These are phyloP conservation scores for Phialocephala subalpina DNA, from an alignment of 2,329 filamentous ascomycete species.

Conservation along the genomic window DNA sequence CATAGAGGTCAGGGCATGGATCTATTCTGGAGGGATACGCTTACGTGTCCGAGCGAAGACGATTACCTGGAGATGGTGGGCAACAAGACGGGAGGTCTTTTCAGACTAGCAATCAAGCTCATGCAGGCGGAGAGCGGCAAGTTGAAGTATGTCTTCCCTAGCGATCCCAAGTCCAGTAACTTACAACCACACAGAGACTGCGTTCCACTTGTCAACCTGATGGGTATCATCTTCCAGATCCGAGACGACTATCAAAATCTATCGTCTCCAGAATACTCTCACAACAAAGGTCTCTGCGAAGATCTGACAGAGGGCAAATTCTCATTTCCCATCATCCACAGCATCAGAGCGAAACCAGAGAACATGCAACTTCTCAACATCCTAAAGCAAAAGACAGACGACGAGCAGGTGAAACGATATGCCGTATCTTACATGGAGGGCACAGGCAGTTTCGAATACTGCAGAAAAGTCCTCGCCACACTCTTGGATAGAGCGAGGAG, in stretches of 20 bases:
- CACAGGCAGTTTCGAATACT: slow-evolving; percentile 91
- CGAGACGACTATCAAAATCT: slow-evolving; percentile 95
- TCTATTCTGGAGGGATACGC: slow-evolving; percentile 85
- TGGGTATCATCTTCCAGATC: slow-evolving; percentile 90
- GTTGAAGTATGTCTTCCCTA: slow-evolving; percentile 46
- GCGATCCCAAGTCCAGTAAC: slow-evolving; percentile 19
- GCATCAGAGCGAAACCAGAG: slow-evolving; percentile 77
- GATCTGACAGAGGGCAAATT: slow-evolving; percentile 98
- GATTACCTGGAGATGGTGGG: slow-evolving; percentile 95
- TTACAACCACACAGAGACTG: slow-evolving; percentile 63
- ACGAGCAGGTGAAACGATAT: slow-evolving; percentile 90
- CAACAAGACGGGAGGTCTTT: slow-evolving; percentile 90
- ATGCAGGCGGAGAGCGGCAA: slow-evolving; percentile 79
- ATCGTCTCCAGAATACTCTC: slow-evolving; percentile 74
- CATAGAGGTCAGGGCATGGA: slow-evolving; percentile 92
- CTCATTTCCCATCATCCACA: slow-evolving; percentile 94
- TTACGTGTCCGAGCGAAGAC: slow-evolving; percentile 84
- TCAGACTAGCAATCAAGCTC: slow-evolving; percentile 83
- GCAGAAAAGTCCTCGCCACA: slow-evolving; percentile 69
- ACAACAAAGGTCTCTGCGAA: slow-evolving; percentile 94
- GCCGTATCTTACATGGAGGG: slow-evolving; percentile 90
- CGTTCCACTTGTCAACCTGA: slow-evolving; percentile 83
- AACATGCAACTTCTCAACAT: slow-evolving; percentile 90
- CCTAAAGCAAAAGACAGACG: slow-evolving; percentile 85
- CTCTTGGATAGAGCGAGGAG: slow-evolving; percentile 65